Evolutionary conservation across 352 stramenopile species (phyloP).

Genomic region (Blastocystis sp.): DNA sequence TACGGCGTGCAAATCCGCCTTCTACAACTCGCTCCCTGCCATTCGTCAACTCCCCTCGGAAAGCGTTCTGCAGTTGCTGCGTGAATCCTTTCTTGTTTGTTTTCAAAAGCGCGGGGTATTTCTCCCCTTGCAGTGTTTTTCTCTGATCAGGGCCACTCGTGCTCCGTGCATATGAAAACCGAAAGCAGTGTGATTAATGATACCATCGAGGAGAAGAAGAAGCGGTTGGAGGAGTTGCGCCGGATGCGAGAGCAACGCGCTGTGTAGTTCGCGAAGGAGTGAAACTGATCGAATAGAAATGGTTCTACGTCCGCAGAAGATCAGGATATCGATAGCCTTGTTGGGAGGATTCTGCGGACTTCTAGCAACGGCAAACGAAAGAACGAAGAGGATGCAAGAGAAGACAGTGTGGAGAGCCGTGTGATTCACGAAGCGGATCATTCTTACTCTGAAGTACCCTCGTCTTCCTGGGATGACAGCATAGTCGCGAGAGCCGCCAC

Average conservation of each 20-base stretch:
- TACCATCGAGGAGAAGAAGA: conserved; percentile 61
- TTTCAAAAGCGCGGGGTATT: neutral
- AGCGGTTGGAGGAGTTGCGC: conserved; percentile 48
- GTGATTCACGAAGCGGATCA: conserved; percentile 5
- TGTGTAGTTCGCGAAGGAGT: neutral
- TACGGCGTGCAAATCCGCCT: neutral
- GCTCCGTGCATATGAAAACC: neutral
- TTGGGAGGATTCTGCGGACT: conserved; percentile 35
- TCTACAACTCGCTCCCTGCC: neutral
- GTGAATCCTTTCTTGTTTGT: neutral
- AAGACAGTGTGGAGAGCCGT: neutral
- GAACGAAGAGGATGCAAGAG: neutral
- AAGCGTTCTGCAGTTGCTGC: neutral
- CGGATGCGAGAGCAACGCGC: conserved; percentile 16
- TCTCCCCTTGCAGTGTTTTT: no score
- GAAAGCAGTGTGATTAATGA: neutral
- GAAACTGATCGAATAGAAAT: conserved; percentile 5
- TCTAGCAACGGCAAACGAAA: neutral
- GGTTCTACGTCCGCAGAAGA: neutral
- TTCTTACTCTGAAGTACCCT: conserved; percentile 9
- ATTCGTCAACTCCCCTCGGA: neutral
- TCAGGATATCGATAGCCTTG: conserved; percentile 1
- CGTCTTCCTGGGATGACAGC: neutral
- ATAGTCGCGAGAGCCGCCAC: neutral
- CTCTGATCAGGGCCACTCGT: no score